Percentiles rank a stretch among this genome's conserved stretches.
These are phyloP conservation scores for Clonostachys sp. DNA, from an alignment of 2,329 filamentous ascomycete genomes.

Conservation along the genomic window DNA sequence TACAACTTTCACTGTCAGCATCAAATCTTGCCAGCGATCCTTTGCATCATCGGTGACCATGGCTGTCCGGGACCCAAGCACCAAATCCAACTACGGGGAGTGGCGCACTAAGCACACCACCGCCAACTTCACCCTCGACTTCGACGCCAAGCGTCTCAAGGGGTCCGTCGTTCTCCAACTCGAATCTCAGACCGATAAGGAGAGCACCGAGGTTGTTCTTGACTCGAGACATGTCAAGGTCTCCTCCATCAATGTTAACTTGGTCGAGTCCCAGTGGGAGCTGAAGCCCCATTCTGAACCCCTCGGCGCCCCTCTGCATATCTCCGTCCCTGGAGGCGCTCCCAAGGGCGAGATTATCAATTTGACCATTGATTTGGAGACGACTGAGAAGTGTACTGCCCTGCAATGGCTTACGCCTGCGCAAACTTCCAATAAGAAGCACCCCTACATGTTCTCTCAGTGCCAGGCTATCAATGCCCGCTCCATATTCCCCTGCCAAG, in stretches of 20 bases:
- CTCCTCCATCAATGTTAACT: slow-evolving; percentile 64
- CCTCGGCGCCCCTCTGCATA: slow-evolving; percentile 67
- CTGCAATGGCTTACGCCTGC: slow-evolving; percentile 92
- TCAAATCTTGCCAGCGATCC: neutral
- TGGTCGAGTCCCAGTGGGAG: slow-evolving; percentile 59
- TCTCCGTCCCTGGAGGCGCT: slow-evolving; percentile 53
- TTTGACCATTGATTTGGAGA: slow-evolving; percentile 66
- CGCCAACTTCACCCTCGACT: slow-evolving; percentile 78
- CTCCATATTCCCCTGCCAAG: slow-evolving; percentile 93
- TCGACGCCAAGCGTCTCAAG: slow-evolving; percentile 69
- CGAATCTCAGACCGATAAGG: slow-evolving; percentile 69
- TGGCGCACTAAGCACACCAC: slow-evolving; percentile 83
- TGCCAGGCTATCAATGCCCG: slow-evolving; percentile 95
- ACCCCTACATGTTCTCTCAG: slow-evolving; percentile 97
- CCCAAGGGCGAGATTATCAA: slow-evolving; percentile 47
- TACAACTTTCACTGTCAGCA: neutral
- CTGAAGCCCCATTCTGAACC: slow-evolving; percentile 67
- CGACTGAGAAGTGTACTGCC: slow-evolving; percentile 84
- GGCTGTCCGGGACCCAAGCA: slow-evolving; percentile 73
- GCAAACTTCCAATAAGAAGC: slow-evolving; percentile 92
- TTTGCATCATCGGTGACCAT: slow-evolving; percentile 3
- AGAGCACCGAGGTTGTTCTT: slow-evolving; percentile 73
- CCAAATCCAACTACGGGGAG: slow-evolving; percentile 84
- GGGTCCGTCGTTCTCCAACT: slow-evolving; percentile 75
- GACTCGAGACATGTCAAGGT: slow-evolving; percentile 85